Evolutionary conservation across 1,139 yeast species (phyloP), one percentile per base, ranked within the genome.

Genomic region (Hyphopichia burtonii): DNA sequence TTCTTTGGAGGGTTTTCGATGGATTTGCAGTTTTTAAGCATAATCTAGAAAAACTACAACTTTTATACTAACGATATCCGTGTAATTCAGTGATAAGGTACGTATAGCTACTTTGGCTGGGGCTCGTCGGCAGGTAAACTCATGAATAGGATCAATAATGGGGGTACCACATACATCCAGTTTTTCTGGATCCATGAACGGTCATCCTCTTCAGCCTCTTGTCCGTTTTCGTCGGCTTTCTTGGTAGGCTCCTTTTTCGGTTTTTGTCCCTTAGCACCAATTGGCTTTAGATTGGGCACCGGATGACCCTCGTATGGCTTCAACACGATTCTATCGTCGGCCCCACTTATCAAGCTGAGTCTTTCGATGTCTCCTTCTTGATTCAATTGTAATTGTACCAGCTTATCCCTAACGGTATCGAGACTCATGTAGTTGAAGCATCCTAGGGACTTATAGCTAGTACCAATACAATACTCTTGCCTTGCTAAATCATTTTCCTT

Each of bases 171-270:
- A 52, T 75, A 77, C 63, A 74, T 63, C 83, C 83, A 78, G 54
- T 79, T 70, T 57, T 71, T 71, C 50, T 77, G 82, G 20, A 78
- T 60, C 64, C 76, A 78, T 2, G 80, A 71, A 41, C 76, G 65
- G 22, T 69, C 66, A 40, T 61, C 68, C 5, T 53, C 63, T 20
- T 56, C 40, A 17, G 28, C 33, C 22, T 37, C 39, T n/a, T 37
- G 15, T 11, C 30, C 39, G 2, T n/a, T 30, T 19, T 38, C 30
- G 16, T 38, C 34, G 11, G n/a, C 33, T 15, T 32, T 34, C 11
- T 17, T 38, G 30, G 22, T 34, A 6, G 36, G 16, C 17, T 16
- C n/a, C 14, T 22, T 31, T 9, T 16, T 17, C 16, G 17, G 3
- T n/a, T 28, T 28, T 14, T 12, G 9, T 28, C 35, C 31, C 12